These are phyloP conservation scores for Teunomyces panamensis DNA, from an alignment of 805 yeast species.

Conservation along the genomic window DNA sequence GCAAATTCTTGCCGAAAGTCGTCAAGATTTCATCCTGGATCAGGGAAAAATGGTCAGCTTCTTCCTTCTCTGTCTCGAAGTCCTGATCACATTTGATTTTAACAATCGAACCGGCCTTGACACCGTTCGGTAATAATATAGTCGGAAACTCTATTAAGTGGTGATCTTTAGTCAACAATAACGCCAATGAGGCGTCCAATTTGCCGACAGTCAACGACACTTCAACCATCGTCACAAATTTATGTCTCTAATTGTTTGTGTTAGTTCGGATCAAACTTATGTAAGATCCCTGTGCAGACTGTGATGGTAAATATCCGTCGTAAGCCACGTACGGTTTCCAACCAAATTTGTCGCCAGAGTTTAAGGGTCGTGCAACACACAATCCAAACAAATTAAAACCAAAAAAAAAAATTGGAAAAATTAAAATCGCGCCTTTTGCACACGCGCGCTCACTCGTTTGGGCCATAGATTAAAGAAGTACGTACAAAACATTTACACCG, in stretches of 20 bases:
- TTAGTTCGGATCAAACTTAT: background rate
- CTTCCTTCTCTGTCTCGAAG: constrained; percentile 58
- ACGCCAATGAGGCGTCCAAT: constrained; percentile 90
- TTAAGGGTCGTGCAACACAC: background rate
- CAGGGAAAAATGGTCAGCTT: constrained; percentile 53
- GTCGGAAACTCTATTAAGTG: constrained; percentile 97
- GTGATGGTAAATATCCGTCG: background rate
- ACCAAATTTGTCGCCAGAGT: background rate
- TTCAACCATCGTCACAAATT: constrained; percentile 59
- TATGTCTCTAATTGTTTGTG: background rate
- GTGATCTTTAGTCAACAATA: constrained; percentile 85
- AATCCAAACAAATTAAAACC: too few relatives aligned
- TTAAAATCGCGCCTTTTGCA: background rate
- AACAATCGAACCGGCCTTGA: constrained; percentile 88
- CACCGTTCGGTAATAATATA: constrained; percentile 82
- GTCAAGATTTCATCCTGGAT: constrained; percentile 73
- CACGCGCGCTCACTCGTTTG: background rate
- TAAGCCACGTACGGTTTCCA: constrained; percentile 1
- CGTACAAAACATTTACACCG: background rate
- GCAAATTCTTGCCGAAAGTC: constrained; percentile 70
- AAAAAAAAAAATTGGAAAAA: background rate
- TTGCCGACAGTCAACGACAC: constrained; percentile 94
- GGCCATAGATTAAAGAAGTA: background rate
- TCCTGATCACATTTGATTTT: constrained; percentile 83
- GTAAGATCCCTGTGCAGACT: background rate